Base-by-base conservation (phyloP, 139 green algal genomes). In the Chlorella sp. region DNA sequence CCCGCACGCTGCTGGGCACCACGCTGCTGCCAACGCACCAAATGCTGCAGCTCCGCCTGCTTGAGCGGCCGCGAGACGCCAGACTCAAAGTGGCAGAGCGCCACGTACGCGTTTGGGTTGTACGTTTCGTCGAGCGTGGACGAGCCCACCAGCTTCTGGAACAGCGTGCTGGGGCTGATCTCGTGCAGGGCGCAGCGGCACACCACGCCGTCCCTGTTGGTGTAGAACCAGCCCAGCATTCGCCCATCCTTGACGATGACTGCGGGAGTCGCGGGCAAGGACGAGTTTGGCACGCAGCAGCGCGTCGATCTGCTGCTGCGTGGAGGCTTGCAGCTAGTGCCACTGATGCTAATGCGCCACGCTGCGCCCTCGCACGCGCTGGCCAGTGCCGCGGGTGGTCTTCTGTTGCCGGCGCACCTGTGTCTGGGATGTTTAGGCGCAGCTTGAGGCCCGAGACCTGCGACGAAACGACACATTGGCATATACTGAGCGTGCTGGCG, bases 401-500 rank as follows among this genome's bases (percentile, higher is more conserved):
- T 24, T 55, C 10, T 55, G 42, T 55, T n/a, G n/a, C 55, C 24
- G 17, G 22, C 24, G 6, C 27, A 64, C 55, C 55, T 2, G 74
- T 80, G 62, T 80, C 74, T 2, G 74, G 67, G 35, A 80, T 69
- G 50, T 63, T 66, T 31, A 78, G 30, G 3, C 74, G 51, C 10
- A 78, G 67, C 36, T 78, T 78, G 30, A 78, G 31, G 22, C 74
- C 74, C 5, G 74, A 64, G 27, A 60, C 70, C 74, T 78, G 74
- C 27, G 42, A 31, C 42, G 42, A 55, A 17, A 17, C 42, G 17
- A 55, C 10, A 55, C 10, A 17, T 55, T 55, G 42, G 17, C 10
- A n/a, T n/a, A n/a, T n/a, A n/a, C n/a, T n/a, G n/a, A n/a, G n/a
- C n/a, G n/a, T n/a, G n/a, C n/a, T n/a, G n/a, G n/a, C n/a, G n/a